Conservation (phyloP, 495 filamentous ascomycete genomes). For the Alectoria sarmentosa region DNA sequence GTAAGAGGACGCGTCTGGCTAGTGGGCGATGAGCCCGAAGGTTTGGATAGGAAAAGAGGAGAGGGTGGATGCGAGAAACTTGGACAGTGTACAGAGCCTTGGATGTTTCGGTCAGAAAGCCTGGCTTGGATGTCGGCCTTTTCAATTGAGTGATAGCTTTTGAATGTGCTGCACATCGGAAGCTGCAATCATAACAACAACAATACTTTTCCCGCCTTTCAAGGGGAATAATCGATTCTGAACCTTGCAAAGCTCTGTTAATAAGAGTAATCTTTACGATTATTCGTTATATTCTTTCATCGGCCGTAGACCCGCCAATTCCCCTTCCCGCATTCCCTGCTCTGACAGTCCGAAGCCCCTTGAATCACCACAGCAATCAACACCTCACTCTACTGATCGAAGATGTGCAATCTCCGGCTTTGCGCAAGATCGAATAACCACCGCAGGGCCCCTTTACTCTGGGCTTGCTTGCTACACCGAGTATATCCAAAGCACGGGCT, state of each 20-base stretch:
- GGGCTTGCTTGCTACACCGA: not conserved
- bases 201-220: not conserved
- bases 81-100: not conserved
- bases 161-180: not conserved
- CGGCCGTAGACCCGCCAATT: not conserved
- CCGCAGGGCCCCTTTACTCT: not conserved
- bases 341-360: not conserved
- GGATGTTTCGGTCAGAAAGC: not conserved
- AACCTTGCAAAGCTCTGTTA: not conserved
- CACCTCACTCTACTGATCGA: not conserved
- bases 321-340: not conserved
- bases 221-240: not conserved
- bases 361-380: not conserved
- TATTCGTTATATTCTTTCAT: not conserved
- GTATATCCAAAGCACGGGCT: not conserved
- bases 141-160: not conserved
- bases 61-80: not conserved
- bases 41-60: not conserved
- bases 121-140: not conserved
- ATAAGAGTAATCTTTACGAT: too few relatives aligned
- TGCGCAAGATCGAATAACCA: not conserved
- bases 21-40: constrained; percentile 2
- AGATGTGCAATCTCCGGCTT: not conserved
- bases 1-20: constrained; percentile 37
- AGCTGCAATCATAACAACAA: not conserved